Conservation (phyloP, 768 basidiomycete genomes). For the Termitomyces sp. region DNA sequence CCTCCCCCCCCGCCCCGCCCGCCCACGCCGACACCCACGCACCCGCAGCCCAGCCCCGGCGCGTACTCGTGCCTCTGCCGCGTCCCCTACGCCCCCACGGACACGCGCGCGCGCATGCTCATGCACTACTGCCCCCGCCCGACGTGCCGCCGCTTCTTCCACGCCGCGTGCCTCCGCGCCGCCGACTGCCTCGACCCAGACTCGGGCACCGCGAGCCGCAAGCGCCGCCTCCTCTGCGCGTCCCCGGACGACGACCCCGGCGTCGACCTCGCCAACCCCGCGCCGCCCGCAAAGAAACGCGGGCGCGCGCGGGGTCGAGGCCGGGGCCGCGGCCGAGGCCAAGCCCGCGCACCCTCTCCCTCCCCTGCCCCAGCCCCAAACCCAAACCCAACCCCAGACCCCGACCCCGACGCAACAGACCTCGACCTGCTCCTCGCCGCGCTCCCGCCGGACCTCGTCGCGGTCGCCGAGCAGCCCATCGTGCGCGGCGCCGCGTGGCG, state of each 20-base stretch:
- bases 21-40: background rate
- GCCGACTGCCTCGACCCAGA: constrained; percentile 17
- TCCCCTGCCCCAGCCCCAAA: background rate
- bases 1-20: background rate
- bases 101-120: constrained; percentile 19
- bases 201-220: constrained; percentile 9
- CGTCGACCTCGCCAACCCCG: too few relatives aligned
- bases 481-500: constrained; percentile 35
- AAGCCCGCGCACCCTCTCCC: too few relatives aligned
- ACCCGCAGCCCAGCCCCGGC: constrained; percentile 38
- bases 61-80: constrained; percentile 38
- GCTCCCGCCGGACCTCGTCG: constrained; percentile 35
- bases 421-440: constrained; percentile 7
- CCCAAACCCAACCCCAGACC: too few relatives aligned
- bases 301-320: constrained; percentile 15
- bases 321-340: background rate
- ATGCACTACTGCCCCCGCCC: constrained; percentile 59
- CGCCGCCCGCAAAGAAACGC: background rate
- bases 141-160: constrained; percentile 40
- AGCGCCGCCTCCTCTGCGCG: constrained; percentile 26
- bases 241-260: constrained; percentile 21
- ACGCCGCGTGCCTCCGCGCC: constrained; percentile 38
- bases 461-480: constrained; percentile 47
- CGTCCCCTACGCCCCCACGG: constrained; percentile 36
- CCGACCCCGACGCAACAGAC: too few relatives aligned